A percentile compares a stretch with the other conserved stretches of the same genome.
These are phyloP conservation scores for Lentinula lateritia DNA, from an alignment of 768 basidiomycete species.

Conservation along the genomic window DNA sequence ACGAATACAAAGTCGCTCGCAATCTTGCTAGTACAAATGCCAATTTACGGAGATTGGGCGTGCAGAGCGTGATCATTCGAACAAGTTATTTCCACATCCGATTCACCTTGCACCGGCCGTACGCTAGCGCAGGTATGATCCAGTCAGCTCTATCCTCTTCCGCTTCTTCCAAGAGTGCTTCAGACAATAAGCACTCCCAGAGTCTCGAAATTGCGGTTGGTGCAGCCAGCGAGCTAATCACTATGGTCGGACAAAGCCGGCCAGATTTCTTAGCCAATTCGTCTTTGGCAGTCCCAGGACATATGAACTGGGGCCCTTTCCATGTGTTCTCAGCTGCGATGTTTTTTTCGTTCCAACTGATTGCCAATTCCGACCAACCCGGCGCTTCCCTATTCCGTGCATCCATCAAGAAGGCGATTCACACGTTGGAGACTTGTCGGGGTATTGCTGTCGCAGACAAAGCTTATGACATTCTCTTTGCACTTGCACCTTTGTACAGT, in stretches of 20 bases:
- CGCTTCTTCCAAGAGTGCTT: slow-evolving; percentile 23
- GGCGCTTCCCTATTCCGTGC: slow-evolving; percentile 72
- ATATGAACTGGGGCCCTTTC: slow-evolving; percentile 81
- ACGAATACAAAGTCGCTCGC: slow-evolving; percentile 70
- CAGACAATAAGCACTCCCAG: slow-evolving; percentile 36
- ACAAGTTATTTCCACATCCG: slow-evolving; percentile 78
- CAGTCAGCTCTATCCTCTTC: slow-evolving; percentile 20
- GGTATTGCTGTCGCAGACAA: slow-evolving; percentile 70
- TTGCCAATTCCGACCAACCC: slow-evolving; percentile 74
- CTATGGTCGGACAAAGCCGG: slow-evolving; percentile 69
- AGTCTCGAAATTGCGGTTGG: slow-evolving; percentile 71
- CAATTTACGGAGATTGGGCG: slow-evolving; percentile 60
- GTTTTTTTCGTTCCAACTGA: slow-evolving; percentile 89
- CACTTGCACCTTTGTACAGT: slow-evolving; percentile 70
- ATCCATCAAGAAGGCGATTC: slow-evolving; percentile 65
- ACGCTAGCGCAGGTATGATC: slow-evolving; percentile 34
- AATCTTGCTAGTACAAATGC: slow-evolving; percentile 61
- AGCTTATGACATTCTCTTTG: slow-evolving; percentile 62
- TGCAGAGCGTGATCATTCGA: slow-evolving; percentile 78
- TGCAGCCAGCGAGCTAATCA: slow-evolving; percentile 74
- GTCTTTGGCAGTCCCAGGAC: slow-evolving; percentile 68
- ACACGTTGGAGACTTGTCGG: slow-evolving; percentile 59
- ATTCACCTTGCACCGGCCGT: slow-evolving; percentile 79
- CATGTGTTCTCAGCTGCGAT: slow-evolving; percentile 84
- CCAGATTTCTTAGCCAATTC: slow-evolving; percentile 71